Evolutionary conservation across 2,329 filamentous ascomycete genomes (phyloP).

Genomic region (Cordyceps javanica): DNA sequence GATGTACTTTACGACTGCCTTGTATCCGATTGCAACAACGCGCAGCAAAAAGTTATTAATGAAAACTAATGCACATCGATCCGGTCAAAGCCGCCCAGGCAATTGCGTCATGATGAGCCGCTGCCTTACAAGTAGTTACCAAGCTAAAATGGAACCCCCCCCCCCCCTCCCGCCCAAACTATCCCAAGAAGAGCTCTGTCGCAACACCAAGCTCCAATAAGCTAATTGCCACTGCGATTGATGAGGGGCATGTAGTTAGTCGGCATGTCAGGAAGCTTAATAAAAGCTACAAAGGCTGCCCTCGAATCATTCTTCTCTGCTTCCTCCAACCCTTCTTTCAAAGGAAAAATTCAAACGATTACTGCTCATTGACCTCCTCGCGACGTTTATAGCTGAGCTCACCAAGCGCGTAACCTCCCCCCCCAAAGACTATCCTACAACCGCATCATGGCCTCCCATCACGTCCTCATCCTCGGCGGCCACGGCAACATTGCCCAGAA

Average conservation of each 20-base stretch:
- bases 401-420: no score
- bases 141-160: no score
- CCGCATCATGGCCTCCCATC: slow-evolving; percentile 27
- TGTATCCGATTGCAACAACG: background rate
- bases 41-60: background rate
- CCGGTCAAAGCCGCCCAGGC: background rate
- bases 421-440: background rate
- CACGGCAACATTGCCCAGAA: slow-evolving; percentile 73
- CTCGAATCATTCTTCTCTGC: background rate
- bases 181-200: background rate
- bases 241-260: background rate
- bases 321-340: background rate
- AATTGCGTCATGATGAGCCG: background rate
- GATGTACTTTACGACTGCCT: no score
- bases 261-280: background rate
- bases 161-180: background rate
- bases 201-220: background rate
- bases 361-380: no score
- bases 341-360: no score
- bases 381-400: no score
- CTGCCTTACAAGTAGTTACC: background rate
- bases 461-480: slow-evolving; percentile 71
- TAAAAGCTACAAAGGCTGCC: background rate
- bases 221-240: background rate
- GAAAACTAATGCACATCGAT: background rate